Evolutionary conservation across 495 filamentous ascomycete genomes (phyloP).

Genomic region (Amniculicola lignicola): DNA sequence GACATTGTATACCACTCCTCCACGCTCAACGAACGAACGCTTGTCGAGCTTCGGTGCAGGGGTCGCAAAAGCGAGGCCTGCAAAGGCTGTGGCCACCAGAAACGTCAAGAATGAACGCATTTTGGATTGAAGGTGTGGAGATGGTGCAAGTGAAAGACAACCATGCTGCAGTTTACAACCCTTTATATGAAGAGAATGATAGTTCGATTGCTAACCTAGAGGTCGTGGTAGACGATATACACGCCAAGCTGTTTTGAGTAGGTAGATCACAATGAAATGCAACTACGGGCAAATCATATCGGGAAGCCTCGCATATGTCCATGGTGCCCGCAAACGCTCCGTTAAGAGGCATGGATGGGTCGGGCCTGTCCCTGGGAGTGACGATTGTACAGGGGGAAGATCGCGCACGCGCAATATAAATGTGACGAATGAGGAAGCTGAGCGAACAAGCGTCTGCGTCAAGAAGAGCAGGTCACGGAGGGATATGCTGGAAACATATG

Average conservation of each 20-base stretch:
- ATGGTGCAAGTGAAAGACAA: not conserved
- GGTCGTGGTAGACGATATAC: not conserved
- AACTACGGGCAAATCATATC: not conserved
- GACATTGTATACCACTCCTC: conserved; percentile 44
- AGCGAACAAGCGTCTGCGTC: not conserved
- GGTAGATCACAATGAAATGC: conserved; percentile 4
- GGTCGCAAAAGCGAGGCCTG: conserved; percentile 31
- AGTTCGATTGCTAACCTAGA: too few relatives aligned
- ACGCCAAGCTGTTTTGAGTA: conserved; percentile 22
- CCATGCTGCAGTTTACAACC: too few relatives aligned
- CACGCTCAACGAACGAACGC: conserved; percentile 43
- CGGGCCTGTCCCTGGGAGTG: conserved; percentile 7
- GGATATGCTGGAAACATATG: too few relatives aligned
- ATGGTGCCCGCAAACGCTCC: conserved; percentile 2
- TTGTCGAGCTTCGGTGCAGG: conserved; percentile 40
- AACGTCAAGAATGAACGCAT: conserved; percentile 23
- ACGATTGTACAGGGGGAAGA: conserved; percentile 7
- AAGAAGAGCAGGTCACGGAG: too few relatives aligned
- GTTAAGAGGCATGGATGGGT: too few relatives aligned
- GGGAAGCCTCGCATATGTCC: not conserved
- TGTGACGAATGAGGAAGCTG: conserved; percentile 15
- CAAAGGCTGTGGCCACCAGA: conserved; percentile 20
- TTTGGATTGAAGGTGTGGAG: not conserved
- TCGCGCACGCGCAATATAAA: conserved; percentile 18
- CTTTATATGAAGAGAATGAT: too few relatives aligned